A percentile compares a stretch with the other conserved stretches of the same genome.
Evolutionary conservation across 768 basidiomycete species (phyloP).

Genomic region (Auriscalpium vulgare): DNA sequence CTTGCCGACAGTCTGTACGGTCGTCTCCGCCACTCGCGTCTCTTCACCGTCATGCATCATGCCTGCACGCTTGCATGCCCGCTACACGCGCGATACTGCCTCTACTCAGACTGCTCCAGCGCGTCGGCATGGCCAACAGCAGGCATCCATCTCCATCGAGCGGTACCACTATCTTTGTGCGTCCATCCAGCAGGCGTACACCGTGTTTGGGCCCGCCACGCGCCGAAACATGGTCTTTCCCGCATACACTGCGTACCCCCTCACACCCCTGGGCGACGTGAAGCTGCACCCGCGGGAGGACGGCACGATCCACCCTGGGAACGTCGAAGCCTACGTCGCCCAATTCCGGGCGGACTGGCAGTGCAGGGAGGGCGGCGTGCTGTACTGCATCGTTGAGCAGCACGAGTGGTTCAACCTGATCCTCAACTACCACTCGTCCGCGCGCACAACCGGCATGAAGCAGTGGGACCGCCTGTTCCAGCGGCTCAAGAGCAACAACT

Average conservation of each 20-base stretch:
- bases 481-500: slow-evolving; percentile 1
- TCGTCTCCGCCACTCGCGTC: no score
- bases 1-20: no score
- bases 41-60: no score
- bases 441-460: slow-evolving; percentile 9
- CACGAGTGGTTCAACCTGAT: slow-evolving; percentile 14
- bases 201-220: background rate
- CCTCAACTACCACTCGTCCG: slow-evolving; percentile 10
- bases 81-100: background rate
- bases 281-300: slow-evolving; percentile 12
- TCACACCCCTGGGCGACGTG: slow-evolving; percentile 7
- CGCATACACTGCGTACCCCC: slow-evolving; percentile 1
- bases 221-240: background rate
- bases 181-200: background rate
- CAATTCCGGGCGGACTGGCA: slow-evolving; percentile 6
- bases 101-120: background rate
- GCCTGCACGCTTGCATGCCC: no score
- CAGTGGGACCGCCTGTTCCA: slow-evolving; percentile 9
- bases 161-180: background rate
- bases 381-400: slow-evolving; percentile 2
- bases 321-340: slow-evolving; percentile 2
- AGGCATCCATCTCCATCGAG: background rate
- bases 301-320: slow-evolving; percentile 5
- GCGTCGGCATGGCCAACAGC: background rate
- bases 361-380: slow-evolving; percentile 9